A percentile compares a stretch with the other conserved stretches of the same genome.
These are phyloP conservation scores for Suhomyces yuchorum DNA, from an alignment of 1,139 yeast genomes.

Conservation along the genomic window DNA sequence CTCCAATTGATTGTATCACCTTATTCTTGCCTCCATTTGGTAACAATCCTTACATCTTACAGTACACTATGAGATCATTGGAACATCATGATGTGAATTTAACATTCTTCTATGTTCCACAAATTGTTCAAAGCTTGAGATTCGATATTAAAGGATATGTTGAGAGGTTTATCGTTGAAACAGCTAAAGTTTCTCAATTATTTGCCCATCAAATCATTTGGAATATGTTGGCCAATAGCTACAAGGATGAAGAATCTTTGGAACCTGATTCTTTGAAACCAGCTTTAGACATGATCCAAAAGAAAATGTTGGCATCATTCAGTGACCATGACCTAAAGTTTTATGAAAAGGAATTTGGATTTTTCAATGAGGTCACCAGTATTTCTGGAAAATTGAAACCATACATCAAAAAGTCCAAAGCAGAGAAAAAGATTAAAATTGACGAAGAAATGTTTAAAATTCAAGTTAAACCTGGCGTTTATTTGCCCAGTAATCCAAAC, in stretches of 20 bases:
- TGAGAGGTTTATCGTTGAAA: conserved; percentile 84
- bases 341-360: conserved; percentile 82
- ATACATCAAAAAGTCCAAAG: conserved; percentile 87
- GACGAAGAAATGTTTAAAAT: conserved; percentile 94
- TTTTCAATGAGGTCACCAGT: conserved; percentile 87
- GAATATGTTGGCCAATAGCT: conserved; percentile 95
- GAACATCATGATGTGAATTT: conserved; percentile 85
- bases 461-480: conserved; percentile 78
- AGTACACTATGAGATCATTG: conserved; percentile 87
- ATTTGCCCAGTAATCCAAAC: conserved; percentile 95
- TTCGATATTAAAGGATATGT: conserved; percentile 84
- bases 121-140: conserved; percentile 89
- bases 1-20: conserved; percentile 86
- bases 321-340: conserved; percentile 60
- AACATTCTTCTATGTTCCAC: conserved; percentile 96
- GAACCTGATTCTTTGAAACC: conserved; percentile 87
- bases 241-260: conserved; percentile 81
- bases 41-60: conserved; percentile 67
- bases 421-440: conserved; percentile 93
- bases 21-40: conserved; percentile 79
- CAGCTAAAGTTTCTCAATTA: conserved; percentile 86
- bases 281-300: conserved; percentile 70
- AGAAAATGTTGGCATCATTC: conserved; percentile 65
- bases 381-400: conserved; percentile 96
- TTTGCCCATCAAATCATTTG: conserved; percentile 98